phyloP scores from a whole-genome alignment of 768 basidiomycete genomes.

The Lanmaoa pseudosensibilis region DNA sequence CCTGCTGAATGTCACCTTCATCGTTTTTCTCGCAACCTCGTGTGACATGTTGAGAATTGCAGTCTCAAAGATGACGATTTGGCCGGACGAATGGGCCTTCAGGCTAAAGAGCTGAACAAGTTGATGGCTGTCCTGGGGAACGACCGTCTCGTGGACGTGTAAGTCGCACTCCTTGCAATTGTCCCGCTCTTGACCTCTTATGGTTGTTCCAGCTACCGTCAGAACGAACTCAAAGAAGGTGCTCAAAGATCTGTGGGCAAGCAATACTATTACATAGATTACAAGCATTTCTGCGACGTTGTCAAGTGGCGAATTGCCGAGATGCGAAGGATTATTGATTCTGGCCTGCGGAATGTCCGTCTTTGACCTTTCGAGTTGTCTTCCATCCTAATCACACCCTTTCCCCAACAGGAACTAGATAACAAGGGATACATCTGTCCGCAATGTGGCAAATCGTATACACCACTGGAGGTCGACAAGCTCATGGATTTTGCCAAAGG shows the following conservation, averaged over 20 bases:
- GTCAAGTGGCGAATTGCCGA: constrained; percentile 96
- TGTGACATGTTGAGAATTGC: constrained; percentile 24
- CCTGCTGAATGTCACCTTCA: constrained; percentile 18
- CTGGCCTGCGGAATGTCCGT: constrained; percentile 82
- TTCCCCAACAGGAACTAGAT: constrained; percentile 73
- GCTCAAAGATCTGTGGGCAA: constrained; percentile 84
- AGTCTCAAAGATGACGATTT: constrained; percentile 94
- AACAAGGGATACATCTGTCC: constrained; percentile 98
- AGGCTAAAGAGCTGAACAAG: constrained; percentile 88
- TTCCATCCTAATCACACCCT: background rate
- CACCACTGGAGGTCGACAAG: constrained; percentile 81
- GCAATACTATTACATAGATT: constrained; percentile 96
- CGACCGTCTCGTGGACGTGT: constrained; percentile 79
- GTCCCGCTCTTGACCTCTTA: constrained; percentile 1
- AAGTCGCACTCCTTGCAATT: constrained; percentile 29
- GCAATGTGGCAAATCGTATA: constrained; percentile 79
- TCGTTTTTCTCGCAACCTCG: constrained; percentile 7
- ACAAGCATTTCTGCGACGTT: constrained; percentile 93
- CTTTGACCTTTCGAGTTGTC: background rate
- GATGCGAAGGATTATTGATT: constrained; percentile 89
- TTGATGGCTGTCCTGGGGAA: constrained; percentile 79
- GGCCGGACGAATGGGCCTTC: constrained; percentile 86
- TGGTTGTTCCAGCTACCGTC: constrained; percentile 61
- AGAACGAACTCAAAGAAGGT: constrained; percentile 89
- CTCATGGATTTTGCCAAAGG: constrained; percentile 71